phyloP scores from a whole-genome alignment of 805 yeast species.

The Jamesozyma rosinii region DNA sequence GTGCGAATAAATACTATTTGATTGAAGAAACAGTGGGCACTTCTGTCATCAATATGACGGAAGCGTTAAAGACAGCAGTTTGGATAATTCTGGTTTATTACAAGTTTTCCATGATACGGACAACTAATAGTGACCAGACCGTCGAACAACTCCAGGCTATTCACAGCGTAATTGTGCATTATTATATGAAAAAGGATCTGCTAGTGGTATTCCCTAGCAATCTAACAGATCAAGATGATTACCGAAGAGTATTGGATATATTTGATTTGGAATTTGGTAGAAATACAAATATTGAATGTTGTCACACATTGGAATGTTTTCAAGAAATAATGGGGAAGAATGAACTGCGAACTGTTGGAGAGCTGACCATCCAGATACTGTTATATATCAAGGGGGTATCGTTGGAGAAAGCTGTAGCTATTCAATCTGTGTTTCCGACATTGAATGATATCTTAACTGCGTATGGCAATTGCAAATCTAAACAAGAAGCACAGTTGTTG shows the following conservation, averaged over 20 bases:
- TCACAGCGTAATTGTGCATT: conserved; percentile 42
- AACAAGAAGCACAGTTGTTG: conserved; percentile 21
- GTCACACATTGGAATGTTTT: conserved; percentile 46
- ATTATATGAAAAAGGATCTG: conserved; percentile 35
- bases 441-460: conserved; percentile 44
- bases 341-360: conserved; percentile 60
- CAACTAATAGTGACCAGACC: conserved; percentile 68
- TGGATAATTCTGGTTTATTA: conserved; percentile 59
- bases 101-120: conserved; percentile 57
- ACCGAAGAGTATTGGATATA: conserved; percentile 32
- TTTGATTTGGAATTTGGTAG: conserved; percentile 38
- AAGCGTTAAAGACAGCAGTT: conserved; percentile 68
- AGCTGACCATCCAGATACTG: conserved; percentile 64
- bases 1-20: conserved; percentile 60
- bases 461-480: conserved; percentile 20
- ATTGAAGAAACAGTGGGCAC: conserved; percentile 61
- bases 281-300: conserved; percentile 29
- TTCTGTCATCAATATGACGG: conserved; percentile 39
- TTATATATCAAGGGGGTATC: conserved; percentile 76
- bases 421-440: conserved; percentile 64
- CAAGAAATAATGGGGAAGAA: conserved; percentile 63
- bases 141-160: conserved; percentile 34
- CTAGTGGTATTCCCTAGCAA: conserved; percentile 45
- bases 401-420: conserved; percentile 70
- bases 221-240: conserved; percentile 43